Percentiles rank a stretch among this genome's conserved stretches.
Conservation (phyloP, 2,329 filamentous ascomycete species). For the Ceratocystis cubensis region DNA sequence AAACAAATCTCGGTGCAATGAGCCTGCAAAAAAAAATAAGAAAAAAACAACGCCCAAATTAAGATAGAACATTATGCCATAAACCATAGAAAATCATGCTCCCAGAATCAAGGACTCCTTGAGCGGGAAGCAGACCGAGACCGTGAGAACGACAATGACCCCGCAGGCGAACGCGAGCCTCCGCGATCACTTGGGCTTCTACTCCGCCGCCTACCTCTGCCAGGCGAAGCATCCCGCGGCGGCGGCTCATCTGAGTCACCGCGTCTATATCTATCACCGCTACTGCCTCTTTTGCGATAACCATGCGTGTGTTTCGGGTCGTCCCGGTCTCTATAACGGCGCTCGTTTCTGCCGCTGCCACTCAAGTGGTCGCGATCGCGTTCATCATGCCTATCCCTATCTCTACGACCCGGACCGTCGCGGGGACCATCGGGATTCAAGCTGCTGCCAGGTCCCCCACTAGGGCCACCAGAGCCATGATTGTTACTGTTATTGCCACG, state of each 20-base stretch:
- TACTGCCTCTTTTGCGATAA: not conserved
- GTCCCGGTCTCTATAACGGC: conserved; percentile 19
- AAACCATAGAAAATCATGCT: not conserved
- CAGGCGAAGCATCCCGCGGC: not conserved
- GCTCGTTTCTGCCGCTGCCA: conserved; percentile 2
- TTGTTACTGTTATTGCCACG: not conserved
- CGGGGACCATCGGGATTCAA: not conserved
- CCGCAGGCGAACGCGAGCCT: conserved; percentile 12
- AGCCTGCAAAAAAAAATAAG: not conserved
- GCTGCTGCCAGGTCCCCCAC: not conserved
- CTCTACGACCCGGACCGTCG: not conserved
- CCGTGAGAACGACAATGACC: not conserved
- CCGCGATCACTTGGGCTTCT: conserved; percentile 1
- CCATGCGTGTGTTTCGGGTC: conserved; percentile 10
- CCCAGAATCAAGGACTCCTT: conserved; percentile 3
- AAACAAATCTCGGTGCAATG: not conserved
- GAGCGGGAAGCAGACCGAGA: not conserved
- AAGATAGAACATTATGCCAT: not conserved
- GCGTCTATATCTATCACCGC: conserved; percentile 5
- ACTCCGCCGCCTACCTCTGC: not conserved
- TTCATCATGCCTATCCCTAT: not conserved
- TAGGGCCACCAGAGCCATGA: not conserved
- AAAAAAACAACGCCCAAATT: not conserved
- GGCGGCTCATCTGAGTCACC: not conserved
- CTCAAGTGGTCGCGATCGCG: not conserved